Percentiles rank a stretch among this genome's conserved stretches.
These are phyloP conservation scores for Leucoagaricus sp. DNA, from an alignment of 1,284 basidiomycete genomes.

Conservation along the genomic window DNA sequence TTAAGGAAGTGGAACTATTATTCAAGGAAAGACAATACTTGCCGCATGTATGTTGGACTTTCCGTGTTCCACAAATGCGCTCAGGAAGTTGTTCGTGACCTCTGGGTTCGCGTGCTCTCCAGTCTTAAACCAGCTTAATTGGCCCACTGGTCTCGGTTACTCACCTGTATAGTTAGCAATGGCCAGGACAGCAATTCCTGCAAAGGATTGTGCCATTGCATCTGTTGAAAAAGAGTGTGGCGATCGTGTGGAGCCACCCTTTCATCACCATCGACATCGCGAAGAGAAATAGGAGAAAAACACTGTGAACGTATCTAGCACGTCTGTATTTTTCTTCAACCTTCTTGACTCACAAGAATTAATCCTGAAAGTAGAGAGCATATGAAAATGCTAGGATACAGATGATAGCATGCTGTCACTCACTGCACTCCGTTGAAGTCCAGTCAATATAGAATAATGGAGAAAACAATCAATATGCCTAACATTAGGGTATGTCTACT, in stretches of 20 bases:
- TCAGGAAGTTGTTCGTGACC: constrained; percentile 41
- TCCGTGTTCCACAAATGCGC: constrained; percentile 41
- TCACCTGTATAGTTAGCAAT: constrained; percentile 50
- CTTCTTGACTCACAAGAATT: too few species aligned
- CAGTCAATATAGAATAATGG: constrained; percentile 64
- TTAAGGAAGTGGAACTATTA: too few species aligned
- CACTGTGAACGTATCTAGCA: constrained; percentile 25
- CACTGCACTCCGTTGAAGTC: constrained; percentile 48
- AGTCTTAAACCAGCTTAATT: too few species aligned
- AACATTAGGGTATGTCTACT: constrained; percentile 70
- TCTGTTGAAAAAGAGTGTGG: constrained; percentile 45
- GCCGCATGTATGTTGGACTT: constrained; percentile 38
- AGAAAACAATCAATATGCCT: constrained; percentile 49
- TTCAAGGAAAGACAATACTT: too few species aligned
- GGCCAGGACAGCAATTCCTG: constrained; percentile 49
- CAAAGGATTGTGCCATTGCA: constrained; percentile 48
- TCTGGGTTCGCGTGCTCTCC: constrained; percentile 43
- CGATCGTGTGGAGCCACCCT: constrained; percentile 52
- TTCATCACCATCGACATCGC: constrained; percentile 50
- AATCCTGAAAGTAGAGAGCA: too few species aligned
- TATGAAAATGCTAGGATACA: not conserved
- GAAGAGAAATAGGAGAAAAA: constrained; percentile 49
- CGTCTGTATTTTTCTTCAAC: too few species aligned
- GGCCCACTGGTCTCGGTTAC: too few species aligned
- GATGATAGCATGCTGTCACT: constrained; percentile 4